Evolutionary conservation across 345 rosid species (phyloP).

Genomic region (Eucalyptus cloeziana): DNA sequence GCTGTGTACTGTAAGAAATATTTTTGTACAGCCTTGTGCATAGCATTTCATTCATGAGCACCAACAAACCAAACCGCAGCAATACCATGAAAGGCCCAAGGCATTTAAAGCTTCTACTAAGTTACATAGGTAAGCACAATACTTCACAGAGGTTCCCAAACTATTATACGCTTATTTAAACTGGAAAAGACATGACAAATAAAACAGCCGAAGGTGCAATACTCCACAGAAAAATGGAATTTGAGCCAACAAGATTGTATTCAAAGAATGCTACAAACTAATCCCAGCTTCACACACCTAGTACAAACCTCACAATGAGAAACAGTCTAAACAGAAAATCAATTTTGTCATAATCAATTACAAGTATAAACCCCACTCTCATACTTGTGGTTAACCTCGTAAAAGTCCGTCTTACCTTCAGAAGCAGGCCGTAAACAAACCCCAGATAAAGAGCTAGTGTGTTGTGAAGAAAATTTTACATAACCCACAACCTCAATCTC

Average conservation of each 20-base stretch:
- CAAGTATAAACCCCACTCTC: constrained; percentile 69
- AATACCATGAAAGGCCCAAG: not conserved
- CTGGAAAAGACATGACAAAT: not conserved
- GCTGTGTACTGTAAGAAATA: not conserved
- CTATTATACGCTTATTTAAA: not conserved
- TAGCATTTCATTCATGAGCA: not conserved
- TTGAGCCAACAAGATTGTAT: not conserved
- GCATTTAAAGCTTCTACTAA: not conserved
- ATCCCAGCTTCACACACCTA: not conserved
- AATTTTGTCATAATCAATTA: constrained; percentile 31
- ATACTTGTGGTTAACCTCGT: constrained; percentile 69
- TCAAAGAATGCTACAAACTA: not conserved
- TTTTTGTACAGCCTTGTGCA: not conserved
- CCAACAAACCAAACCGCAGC: not conserved
- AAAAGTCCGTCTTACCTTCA: constrained; percentile 78
- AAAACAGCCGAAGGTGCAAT: not conserved
- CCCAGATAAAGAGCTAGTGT: constrained; percentile 54
- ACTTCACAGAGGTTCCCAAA: not conserved
- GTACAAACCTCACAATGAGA: not conserved
- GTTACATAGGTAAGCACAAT: not conserved
- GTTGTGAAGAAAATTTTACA: constrained; percentile 68
- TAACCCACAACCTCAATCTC: constrained; percentile 67
- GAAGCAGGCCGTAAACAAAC: constrained; percentile 52
- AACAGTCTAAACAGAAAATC: not conserved
- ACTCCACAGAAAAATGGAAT: not conserved